Evolutionary conservation across 257 asterid species (phyloP), one percentile per base, ranked within the genome.

Genomic region (Solanum arcanum): DNA sequence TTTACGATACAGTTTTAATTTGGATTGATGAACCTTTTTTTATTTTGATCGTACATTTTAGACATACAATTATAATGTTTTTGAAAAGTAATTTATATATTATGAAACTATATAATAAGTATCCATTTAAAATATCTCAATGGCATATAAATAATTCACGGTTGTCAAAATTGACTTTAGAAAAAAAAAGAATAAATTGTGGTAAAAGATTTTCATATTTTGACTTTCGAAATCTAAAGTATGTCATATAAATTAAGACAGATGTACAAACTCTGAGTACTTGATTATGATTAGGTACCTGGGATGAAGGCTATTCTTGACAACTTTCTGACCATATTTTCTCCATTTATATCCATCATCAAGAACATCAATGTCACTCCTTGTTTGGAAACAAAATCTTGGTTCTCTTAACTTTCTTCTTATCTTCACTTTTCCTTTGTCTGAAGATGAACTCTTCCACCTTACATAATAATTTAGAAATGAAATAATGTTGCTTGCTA

Each of bases 261-360:
- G 39, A 37, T 7, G 0, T 4, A 33, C 1, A 33, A 5, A 33
- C 35, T 37, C 39, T 37, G 39, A 6, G 39, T 37, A 37, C 7
- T 37, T 37, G 39, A 37, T 37, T 37, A 37, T 37, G 39, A 37
- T 37, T 37, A 37, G 39, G 12, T 91, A 95, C 99, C 99, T 95
- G 14, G 99, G 99, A 91, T 95, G 98, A 85, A 95, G 99, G 92
- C 98, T 95, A 68, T 96, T 96, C 94, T 96, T 96, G 91, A 96
- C 99, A 82, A 96, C 95, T 84, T 96, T 96, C 86, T 96, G 99
- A 5, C 99, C 99, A 87, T 96, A 96, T 90, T 96, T 96, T 88
- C 99, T 92, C 98, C 99, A 96, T 95, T 96, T 96, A 89, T 96
- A 96, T 31, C 99, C 99, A 93, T 96, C 99, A 90, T 96, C 99